Conservation (phyloP, 768 basidiomycete species). For the Leucogyrophana mollusca region DNA sequence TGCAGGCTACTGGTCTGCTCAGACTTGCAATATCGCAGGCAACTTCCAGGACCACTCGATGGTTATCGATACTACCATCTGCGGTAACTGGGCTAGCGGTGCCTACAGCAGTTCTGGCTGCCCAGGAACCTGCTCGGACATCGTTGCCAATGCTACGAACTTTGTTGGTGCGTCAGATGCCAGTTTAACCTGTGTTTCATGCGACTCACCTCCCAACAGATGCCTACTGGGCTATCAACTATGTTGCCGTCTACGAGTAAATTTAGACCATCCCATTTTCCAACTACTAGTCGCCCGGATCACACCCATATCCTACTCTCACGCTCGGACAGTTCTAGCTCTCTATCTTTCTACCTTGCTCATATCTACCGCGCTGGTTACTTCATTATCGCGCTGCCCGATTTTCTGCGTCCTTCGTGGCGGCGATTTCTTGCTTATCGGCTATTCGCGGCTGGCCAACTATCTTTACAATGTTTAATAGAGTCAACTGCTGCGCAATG, state of each 20-base stretch:
- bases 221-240: conserved; percentile 58
- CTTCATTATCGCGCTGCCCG: neutral
- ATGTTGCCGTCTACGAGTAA: conserved; percentile 51
- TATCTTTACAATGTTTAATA: too few species aligned
- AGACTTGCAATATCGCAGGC: conserved; percentile 43
- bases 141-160: conserved; percentile 56
- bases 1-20: conserved; percentile 48
- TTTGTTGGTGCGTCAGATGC: conserved; percentile 39
- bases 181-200: neutral
- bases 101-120: conserved; percentile 31
- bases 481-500: too few species aligned
- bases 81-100: conserved; percentile 27
- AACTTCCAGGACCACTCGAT: conserved; percentile 56
- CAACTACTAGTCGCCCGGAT: neutral
- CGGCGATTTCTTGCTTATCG: neutral
- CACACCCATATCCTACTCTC: too few species aligned
- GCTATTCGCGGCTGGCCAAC: neutral
- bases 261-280: too few species aligned
- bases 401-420: conserved; percentile 8
- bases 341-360: neutral
- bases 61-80: conserved; percentile 38
- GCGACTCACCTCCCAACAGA: conserved; percentile 28
- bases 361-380: conserved; percentile 3
- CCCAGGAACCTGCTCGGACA: conserved; percentile 42
- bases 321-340: neutral